Percentiles rank a stretch among this genome's conserved stretches.
phyloP scores from a whole-genome alignment of 2,329 filamentous ascomycete species.

The Nemania bipapillata region DNA sequence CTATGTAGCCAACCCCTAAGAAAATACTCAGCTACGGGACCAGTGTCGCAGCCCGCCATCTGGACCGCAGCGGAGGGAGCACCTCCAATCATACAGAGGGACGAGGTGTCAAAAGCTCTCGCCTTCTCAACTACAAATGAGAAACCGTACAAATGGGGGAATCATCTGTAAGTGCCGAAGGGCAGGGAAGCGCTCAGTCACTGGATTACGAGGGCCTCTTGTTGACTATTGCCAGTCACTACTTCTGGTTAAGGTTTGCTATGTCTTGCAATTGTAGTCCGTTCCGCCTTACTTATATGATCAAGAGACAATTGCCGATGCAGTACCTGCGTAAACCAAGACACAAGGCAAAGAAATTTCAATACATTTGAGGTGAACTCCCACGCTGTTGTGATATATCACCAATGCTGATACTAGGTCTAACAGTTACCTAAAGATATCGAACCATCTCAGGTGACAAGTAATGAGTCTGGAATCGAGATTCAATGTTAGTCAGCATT shows the following conservation, averaged over 20 bases:
- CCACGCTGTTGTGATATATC: background rate
- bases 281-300: constrained; percentile 34
- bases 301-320: constrained; percentile 79
- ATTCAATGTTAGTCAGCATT: constrained; percentile 60
- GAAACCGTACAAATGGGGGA: constrained; percentile 19
- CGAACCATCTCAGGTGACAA: constrained; percentile 49
- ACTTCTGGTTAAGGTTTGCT: constrained; percentile 55
- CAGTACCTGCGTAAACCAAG: constrained; percentile 71
- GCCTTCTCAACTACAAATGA: constrained; percentile 20
- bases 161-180: constrained; percentile 25
- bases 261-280: background rate
- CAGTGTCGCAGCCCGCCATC: background rate
- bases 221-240: constrained; percentile 49
- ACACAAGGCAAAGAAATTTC: constrained; percentile 75
- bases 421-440: constrained; percentile 61
- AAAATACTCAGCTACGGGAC: constrained; percentile 1
- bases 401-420: constrained; percentile 24
- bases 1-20: constrained; percentile 10
- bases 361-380: constrained; percentile 71
- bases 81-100: background rate
- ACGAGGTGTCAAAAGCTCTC: constrained; percentile 6
- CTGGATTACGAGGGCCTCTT: background rate
- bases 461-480: constrained; percentile 54
- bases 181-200: background rate
- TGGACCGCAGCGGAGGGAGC: constrained; percentile 12